Base-by-base conservation (phyloP, 495 filamentous ascomycete genomes). In the Podospora pseudopauciseta region DNA sequence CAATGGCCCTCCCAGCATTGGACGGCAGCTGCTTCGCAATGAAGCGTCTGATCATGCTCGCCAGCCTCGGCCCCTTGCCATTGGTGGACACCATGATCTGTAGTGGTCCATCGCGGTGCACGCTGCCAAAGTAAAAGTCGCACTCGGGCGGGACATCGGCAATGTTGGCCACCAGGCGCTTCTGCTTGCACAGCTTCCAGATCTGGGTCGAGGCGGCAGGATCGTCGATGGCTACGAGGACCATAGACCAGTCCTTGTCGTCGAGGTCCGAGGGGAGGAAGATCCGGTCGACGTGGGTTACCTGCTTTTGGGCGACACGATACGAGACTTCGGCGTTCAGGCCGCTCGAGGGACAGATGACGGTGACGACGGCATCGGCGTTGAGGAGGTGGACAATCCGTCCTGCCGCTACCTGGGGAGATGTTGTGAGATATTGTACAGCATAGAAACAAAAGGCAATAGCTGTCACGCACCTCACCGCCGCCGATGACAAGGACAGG, bases 31-130 rank as follows among this genome's bases (percentile, higher is more conserved):
- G 85, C 26, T 81, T 85, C 16, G 92, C 94, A 70, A 99, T 97
- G 76, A 90, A 87, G 78, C 90, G 86, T 61, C 96, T 81, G 53
- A 99, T 89, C 65, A 94, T 88, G 68, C 90, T 94, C 15, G 95
- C 95, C 66, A 98, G 77, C 80, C 94, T 90, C 1, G 95, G 95
- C 0, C 95, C 95, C 75, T 97, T 98, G 7, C 95, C 95, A 77
- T 98, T 98, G 13, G 95, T 99, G 77, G 90, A 93, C 61, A 99
- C 93, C 95, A 99, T 99, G 69, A 99, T 87, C 83, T 99, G 95
- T 69, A 99, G 78, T 11, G 95, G 96, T 0, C 95, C 95, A 78
- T 98, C 96, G 26, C 95, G 87, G 81, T 99, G 91, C 32, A 97
- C 87, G 78, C 90, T 93, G 60, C 95, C 95, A 78, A 99, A 99